Percentiles rank a stretch among this genome's conserved stretches.
These are phyloP conservation scores for Buddleja alternifolia DNA, from an alignment of 257 asterid genomes.

Conservation along the genomic window DNA sequence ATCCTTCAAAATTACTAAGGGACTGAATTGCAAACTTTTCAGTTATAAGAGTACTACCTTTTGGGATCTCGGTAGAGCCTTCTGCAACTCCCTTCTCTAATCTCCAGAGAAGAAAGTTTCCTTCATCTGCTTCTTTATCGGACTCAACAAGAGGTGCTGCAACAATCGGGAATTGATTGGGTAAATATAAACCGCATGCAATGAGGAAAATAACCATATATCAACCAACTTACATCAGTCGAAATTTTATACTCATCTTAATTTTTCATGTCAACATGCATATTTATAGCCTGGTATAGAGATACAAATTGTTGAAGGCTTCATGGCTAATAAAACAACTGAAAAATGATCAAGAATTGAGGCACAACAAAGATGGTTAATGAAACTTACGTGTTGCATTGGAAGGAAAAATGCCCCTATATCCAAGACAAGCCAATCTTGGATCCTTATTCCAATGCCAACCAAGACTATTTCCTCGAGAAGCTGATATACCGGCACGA, in stretches of 20 bases:
- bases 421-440: conserved; percentile 84
- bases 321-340: conserved; percentile 9
- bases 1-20: conserved; percentile 5
- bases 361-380: neutral
- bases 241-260: neutral
- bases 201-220: neutral
- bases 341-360: neutral
- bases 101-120: conserved; percentile 81
- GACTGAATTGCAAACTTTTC: neutral
- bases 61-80: conserved; percentile 88
- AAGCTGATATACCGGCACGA: conserved; percentile 56
- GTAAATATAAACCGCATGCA: conserved; percentile 16
- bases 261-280: neutral
- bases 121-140: conserved; percentile 76
- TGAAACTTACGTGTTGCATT: conserved; percentile 59
- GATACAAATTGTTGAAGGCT: neutral
- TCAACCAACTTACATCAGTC: neutral
- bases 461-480: conserved; percentile 60
- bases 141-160: conserved; percentile 93
- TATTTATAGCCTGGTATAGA: neutral
- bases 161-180: conserved; percentile 19
- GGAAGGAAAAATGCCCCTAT: conserved; percentile 83
- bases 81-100: conserved; percentile 92
- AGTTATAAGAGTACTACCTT: conserved; percentile 46
- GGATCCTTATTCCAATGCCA: conserved; percentile 93